Evolutionary conservation across 148 eudicot genomes (phyloP).

Genomic region (Chenopodium berlandieri): DNA sequence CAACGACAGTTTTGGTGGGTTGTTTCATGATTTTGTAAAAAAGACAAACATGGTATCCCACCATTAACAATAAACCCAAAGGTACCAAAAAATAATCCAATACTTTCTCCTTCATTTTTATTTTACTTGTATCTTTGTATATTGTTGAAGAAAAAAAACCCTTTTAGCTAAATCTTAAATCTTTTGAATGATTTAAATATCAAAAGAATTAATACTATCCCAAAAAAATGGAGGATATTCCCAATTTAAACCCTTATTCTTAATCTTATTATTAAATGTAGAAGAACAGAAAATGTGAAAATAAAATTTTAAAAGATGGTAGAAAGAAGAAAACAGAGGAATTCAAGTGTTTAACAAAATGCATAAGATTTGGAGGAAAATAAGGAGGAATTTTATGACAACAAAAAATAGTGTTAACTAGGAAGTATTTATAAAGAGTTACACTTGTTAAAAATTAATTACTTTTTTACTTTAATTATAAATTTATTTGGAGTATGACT

Average conservation of each 20-base stretch:
- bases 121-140: too few species aligned
- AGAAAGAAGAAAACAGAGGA: background rate
- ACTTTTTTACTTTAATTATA: background rate
- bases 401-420: too few species aligned
- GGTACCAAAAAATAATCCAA: constrained; percentile 76
- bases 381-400: background rate
- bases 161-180: background rate
- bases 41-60: constrained; percentile 61
- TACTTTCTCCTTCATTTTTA: constrained; percentile 31
- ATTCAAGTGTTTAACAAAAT: background rate
- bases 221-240: background rate
- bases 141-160: too few species aligned
- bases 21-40: constrained; percentile 41
- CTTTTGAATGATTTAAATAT: background rate
- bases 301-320: background rate
- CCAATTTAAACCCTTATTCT: background rate
- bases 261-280: background rate
- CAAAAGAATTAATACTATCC: background rate
- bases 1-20: constrained; percentile 66
- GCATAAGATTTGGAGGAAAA: background rate
- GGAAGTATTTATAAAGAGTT: background rate
- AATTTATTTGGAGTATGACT: too few species aligned
- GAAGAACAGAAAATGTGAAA: background rate
- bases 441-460: too few species aligned
- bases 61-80: constrained; percentile 55